phyloP scores from a whole-genome alignment of 495 filamentous ascomycete genomes.

The Bathelium albidoporum region DNA sequence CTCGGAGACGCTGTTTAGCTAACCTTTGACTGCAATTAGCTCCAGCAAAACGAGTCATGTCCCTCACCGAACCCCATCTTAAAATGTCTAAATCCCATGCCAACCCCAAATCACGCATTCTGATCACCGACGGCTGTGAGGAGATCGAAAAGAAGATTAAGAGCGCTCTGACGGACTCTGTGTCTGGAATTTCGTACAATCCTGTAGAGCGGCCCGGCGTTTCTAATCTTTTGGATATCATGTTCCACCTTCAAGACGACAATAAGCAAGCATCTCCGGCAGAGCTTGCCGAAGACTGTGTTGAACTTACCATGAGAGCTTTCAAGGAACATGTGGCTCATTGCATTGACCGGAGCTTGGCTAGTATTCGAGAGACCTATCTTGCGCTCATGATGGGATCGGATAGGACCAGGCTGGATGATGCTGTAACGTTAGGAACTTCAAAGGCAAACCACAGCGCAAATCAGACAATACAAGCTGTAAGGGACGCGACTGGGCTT shows the following conservation, averaged over 20 bases:
- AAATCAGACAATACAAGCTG: slow-evolving; percentile 51
- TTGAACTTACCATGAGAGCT: slow-evolving; percentile 41
- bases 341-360: slow-evolving; percentile 45
- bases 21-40: slow-evolving; percentile 32
- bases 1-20: background rate
- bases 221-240: slow-evolving; percentile 71
- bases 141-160: slow-evolving; percentile 57
- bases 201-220: slow-evolving; percentile 63
- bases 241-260: slow-evolving; percentile 49
- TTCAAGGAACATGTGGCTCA: slow-evolving; percentile 57
- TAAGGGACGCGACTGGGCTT: slow-evolving; percentile 55
- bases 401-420: slow-evolving; percentile 44
- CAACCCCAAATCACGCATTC: slow-evolving; percentile 60
- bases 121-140: slow-evolving; percentile 58
- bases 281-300: slow-evolving; percentile 46
- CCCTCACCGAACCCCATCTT: slow-evolving; percentile 56
- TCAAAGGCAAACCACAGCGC: slow-evolving; percentile 53
- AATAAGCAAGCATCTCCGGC: slow-evolving; percentile 32
- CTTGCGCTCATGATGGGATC: slow-evolving; percentile 38
- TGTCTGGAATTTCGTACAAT: slow-evolving; percentile 57
- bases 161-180: slow-evolving; percentile 66
- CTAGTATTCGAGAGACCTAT: slow-evolving; percentile 53
- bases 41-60: slow-evolving; percentile 79
- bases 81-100: slow-evolving; percentile 93
- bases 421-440: slow-evolving; percentile 50